Percentiles rank a stretch among this genome's conserved stretches.
Evolutionary conservation across 2,329 filamentous ascomycete genomes (phyloP).

Genomic region (Trichoderma koningii): DNA sequence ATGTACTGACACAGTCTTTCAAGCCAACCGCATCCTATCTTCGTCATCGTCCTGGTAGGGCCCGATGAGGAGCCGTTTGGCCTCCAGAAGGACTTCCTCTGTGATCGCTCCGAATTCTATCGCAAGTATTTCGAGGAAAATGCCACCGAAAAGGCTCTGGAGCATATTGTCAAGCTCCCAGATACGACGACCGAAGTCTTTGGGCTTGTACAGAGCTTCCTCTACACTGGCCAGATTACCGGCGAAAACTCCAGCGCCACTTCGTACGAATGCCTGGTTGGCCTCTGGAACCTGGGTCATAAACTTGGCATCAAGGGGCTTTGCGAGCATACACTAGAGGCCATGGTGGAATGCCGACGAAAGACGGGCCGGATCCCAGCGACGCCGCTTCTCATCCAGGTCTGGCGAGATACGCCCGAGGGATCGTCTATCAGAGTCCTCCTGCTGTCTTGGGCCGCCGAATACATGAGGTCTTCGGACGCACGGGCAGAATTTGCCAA

Average conservation of each 20-base stretch:
- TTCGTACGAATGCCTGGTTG: constrained; percentile 57
- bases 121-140: constrained; percentile 47
- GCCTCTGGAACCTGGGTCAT: constrained; percentile 59
- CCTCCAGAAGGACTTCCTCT: constrained; percentile 61
- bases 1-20: neutral
- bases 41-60: constrained; percentile 58
- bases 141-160: constrained; percentile 45
- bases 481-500: constrained; percentile 60
- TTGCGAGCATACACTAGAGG: constrained; percentile 57
- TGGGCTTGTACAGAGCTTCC: constrained; percentile 56
- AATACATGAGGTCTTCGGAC: constrained; percentile 62
- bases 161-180: constrained; percentile 54
- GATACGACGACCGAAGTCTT: constrained; percentile 54
- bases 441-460: constrained; percentile 62
- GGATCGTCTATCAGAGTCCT: constrained; percentile 61
- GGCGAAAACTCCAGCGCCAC: constrained; percentile 47
- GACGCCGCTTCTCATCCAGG: constrained; percentile 59
- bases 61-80: constrained; percentile 56
- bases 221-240: constrained; percentile 55
- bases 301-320: constrained; percentile 56
- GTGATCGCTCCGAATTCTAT: constrained; percentile 54
- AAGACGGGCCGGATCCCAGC: constrained; percentile 58
- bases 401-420: constrained; percentile 63
- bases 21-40: constrained; percentile 55
- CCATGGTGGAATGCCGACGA: constrained; percentile 59